Conservation (phyloP, 345 rosid genomes). For the Citrus inodora region DNA sequence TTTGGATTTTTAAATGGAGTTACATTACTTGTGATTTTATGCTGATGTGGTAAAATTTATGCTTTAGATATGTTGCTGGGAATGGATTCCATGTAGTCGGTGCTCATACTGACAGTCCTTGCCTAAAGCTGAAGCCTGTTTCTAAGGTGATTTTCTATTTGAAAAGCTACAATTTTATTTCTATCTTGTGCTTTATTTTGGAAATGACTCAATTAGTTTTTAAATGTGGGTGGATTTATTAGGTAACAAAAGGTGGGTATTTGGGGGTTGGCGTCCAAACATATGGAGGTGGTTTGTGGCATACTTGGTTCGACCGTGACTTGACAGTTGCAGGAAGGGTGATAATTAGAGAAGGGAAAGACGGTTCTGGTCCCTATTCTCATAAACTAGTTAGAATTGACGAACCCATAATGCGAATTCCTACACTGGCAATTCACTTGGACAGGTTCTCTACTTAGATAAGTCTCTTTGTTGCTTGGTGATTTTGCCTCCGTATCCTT, state of each 20-base stretch:
- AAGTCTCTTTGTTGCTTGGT: background rate
- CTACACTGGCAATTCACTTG: conserved; percentile 90
- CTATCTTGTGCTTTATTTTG: background rate
- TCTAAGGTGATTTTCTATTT: conserved; percentile 53
- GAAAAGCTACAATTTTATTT: background rate
- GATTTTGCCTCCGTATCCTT: background rate
- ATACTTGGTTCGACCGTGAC: conserved; percentile 99
- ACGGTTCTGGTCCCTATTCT: conserved; percentile 52
- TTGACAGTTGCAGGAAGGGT: conserved; percentile 93
- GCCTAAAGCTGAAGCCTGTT: conserved; percentile 87
- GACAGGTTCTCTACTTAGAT: conserved; percentile 54
- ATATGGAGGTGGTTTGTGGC: conserved; percentile 95
- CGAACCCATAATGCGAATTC: conserved; percentile 91
- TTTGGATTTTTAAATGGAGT: background rate
- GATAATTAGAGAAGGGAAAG: conserved; percentile 55
- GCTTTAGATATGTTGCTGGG: conserved; percentile 78
- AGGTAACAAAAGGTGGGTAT: conserved; percentile 79
- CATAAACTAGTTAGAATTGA: conserved; percentile 73
- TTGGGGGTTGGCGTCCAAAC: conserved; percentile 92
- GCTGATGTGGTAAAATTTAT: conserved; percentile 3
- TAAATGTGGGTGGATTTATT: conserved; percentile 17
- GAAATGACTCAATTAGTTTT: background rate
- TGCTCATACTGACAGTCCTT: conserved; percentile 98
- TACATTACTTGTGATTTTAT: background rate
- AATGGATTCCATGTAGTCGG: conserved; percentile 86